Evolutionary conservation across 148 eudicot genomes (phyloP).

Genomic region (Cornus controversa): DNA sequence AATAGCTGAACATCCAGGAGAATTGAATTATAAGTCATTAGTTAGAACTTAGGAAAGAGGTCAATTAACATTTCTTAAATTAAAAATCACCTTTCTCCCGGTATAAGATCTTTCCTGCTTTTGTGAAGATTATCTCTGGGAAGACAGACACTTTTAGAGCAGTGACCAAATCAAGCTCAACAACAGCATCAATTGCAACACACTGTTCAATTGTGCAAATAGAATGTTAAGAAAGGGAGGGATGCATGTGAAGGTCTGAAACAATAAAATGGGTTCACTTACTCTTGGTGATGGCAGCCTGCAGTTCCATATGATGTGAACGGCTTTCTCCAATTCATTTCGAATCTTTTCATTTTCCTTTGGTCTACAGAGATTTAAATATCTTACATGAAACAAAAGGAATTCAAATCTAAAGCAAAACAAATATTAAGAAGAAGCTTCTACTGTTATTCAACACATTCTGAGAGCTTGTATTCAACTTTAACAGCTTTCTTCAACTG

Average conservation of each 20-base stretch:
- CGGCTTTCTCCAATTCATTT: conserved; percentile 87
- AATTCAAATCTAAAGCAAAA: too few species aligned
- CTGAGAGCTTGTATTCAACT: not conserved
- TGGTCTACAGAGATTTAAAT: conserved; percentile 49
- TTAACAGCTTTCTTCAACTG: not conserved
- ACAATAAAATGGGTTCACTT: conserved; percentile 14
- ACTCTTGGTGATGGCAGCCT: conserved; percentile 96
- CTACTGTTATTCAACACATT: conserved; percentile 3
- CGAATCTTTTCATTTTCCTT: conserved; percentile 79
- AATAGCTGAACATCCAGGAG: conserved; percentile 36
- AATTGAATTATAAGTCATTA: not conserved
- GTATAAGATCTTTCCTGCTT: conserved; percentile 87
- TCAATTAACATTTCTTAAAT: not conserved
- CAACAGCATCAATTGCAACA: conserved; percentile 89
- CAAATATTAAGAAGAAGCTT: not conserved
- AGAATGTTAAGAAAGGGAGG: not conserved
- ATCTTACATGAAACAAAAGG: not conserved
- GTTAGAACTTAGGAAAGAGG: not conserved
- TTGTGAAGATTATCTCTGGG: conserved; percentile 89
- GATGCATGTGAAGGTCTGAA: not conserved
- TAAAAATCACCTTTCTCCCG: conserved; percentile 73
- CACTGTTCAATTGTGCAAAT: conserved; percentile 47
- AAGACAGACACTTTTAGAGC: conserved; percentile 71
- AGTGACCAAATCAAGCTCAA: conserved; percentile 74
- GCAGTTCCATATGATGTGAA: conserved; percentile 95